Percentiles rank a stretch among this genome's conserved stretches.
phyloP scores from a whole-genome alignment of 1,284 basidiomycete genomes.

The Leucoagaricus sp. region DNA sequence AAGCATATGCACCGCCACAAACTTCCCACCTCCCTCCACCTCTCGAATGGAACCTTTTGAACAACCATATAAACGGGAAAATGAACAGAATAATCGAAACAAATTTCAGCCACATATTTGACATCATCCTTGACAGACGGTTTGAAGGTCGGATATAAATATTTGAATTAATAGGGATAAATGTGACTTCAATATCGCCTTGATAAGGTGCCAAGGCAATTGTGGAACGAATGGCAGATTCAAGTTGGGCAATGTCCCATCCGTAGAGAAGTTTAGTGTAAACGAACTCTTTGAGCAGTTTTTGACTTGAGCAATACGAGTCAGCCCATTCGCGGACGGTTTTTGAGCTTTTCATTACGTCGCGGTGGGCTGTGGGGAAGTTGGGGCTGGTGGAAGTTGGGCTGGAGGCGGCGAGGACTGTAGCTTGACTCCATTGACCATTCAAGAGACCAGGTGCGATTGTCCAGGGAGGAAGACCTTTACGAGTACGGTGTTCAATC shows the following conservation, averaged over 20 bases:
- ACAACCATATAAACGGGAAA: conserved; percentile 77
- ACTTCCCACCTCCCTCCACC: conserved; percentile 72
- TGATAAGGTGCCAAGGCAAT: conserved; percentile 56
- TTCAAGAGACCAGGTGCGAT: background rate
- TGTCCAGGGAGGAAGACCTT: conserved; percentile 48
- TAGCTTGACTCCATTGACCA: background rate
- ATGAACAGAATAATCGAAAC: conserved; percentile 63
- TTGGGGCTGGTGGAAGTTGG: conserved; percentile 16
- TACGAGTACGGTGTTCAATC: conserved; percentile 33
- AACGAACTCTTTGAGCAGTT: conserved; percentile 67
- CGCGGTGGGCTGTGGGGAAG: background rate
- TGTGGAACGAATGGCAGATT: conserved; percentile 50
- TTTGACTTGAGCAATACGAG: conserved; percentile 65
- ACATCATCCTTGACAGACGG: conserved; percentile 56
- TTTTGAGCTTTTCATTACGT: conserved; percentile 51
- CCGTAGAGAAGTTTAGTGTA: conserved; percentile 48
- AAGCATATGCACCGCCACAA: conserved; percentile 66
- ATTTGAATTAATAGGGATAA: conserved; percentile 42
- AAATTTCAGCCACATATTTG: conserved; percentile 66
- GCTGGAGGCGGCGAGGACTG: conserved; percentile 19
- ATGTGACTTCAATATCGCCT: conserved; percentile 50
- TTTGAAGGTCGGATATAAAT: conserved; percentile 66
- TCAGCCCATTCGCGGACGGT: conserved; percentile 73
- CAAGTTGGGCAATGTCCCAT: conserved; percentile 65
- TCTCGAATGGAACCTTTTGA: conserved; percentile 55